phyloP scores from a whole-genome alignment of 306 rosid species.

The Cucumis cinereus region DNA sequence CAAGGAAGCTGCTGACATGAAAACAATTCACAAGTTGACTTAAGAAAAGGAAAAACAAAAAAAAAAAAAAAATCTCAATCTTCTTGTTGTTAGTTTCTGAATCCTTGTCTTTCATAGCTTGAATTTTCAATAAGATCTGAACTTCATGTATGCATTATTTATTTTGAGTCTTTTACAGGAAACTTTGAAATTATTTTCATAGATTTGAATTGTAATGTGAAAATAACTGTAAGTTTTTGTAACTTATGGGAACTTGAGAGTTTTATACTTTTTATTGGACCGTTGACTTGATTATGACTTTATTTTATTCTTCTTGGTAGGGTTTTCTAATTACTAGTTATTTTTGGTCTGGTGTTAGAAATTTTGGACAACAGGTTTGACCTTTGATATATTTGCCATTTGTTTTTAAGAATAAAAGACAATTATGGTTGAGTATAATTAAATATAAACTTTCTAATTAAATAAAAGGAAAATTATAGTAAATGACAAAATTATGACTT shows the following conservation, averaged over 20 bases:
- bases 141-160: not conserved
- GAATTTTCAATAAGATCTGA: not conserved
- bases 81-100: not conserved
- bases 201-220: not conserved
- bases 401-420: too few relatives aligned
- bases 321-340: not conserved
- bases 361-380: too few relatives aligned
- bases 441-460: too few relatives aligned
- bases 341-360: not conserved
- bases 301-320: not conserved
- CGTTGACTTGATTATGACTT: not conserved
- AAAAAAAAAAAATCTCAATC: too few relatives aligned
- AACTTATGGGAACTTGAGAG: not conserved
- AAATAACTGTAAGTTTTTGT: not conserved
- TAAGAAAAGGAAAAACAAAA: not conserved
- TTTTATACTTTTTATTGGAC: not conserved
- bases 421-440: too few relatives aligned
- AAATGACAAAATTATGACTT: too few relatives aligned
- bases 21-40: conserved; percentile 77
- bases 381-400: too few relatives aligned
- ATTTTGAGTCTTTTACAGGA: not conserved
- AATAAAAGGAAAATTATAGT: too few relatives aligned
- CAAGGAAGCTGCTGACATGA: conserved; percentile 65
- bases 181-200: not conserved
- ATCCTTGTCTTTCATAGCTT: not conserved